Conservation (phyloP, 2,329 filamentous ascomycete genomes). For the Lasiodiplodia theobromae region DNA sequence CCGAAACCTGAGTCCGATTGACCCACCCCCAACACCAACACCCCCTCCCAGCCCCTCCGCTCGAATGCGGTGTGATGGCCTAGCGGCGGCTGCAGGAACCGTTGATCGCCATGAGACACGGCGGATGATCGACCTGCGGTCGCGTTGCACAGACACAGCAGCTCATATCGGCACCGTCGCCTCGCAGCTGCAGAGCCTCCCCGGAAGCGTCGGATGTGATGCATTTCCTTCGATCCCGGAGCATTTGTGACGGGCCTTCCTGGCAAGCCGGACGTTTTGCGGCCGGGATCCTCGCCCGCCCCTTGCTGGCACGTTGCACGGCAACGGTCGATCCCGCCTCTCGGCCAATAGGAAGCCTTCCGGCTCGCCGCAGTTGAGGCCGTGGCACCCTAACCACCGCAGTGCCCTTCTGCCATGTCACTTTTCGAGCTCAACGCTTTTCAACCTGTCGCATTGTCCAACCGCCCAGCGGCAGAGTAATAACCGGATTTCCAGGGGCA, state of each 20-base stretch:
- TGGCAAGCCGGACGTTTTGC: background rate
- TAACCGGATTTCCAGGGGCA: slow-evolving; percentile 4
- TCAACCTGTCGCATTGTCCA: slow-evolving; percentile 21
- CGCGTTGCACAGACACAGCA: background rate
- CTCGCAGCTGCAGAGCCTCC: slow-evolving; percentile 18
- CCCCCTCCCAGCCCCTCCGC: slow-evolving; percentile 5
- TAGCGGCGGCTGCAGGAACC: slow-evolving; percentile 6
- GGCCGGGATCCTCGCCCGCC: background rate
- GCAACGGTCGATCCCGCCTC: slow-evolving; percentile 14
- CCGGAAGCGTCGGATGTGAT: slow-evolving; percentile 4
- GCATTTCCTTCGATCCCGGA: background rate
- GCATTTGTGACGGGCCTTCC: background rate
- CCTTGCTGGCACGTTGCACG: slow-evolving; percentile 16
- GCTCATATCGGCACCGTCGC: slow-evolving; percentile 5
- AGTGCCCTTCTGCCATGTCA: slow-evolving; percentile 8
- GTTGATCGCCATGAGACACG: slow-evolving; percentile 13
- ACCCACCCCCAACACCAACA: background rate
- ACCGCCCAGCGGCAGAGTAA: slow-evolving; percentile 10
- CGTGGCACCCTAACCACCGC: slow-evolving; percentile 1
- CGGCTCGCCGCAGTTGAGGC: background rate
- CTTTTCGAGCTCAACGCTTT: slow-evolving; percentile 17
- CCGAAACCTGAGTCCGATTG: slow-evolving; percentile 9
- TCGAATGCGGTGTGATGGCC: slow-evolving; percentile 1
- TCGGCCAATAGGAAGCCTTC: slow-evolving; percentile 12
- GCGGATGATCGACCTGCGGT: slow-evolving; percentile 20